phyloP scores from a whole-genome alignment of 2,329 filamentous ascomycete genomes.

The Lachnellula occidentalis region DNA sequence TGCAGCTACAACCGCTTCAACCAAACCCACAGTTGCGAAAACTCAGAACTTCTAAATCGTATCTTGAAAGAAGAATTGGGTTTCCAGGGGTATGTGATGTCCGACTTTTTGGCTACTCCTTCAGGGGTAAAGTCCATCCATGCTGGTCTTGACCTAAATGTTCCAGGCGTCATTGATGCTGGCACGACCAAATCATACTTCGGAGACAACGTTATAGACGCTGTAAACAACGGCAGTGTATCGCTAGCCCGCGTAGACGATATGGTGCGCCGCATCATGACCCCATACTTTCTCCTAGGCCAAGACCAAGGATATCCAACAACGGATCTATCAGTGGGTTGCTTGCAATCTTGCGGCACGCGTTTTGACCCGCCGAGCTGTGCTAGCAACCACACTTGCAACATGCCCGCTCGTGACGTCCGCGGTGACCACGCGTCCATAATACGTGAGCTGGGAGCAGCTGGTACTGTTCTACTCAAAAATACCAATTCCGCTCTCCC shows the following conservation, averaged over 20 bases:
- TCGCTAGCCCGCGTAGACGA: slow-evolving; percentile 62
- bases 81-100: slow-evolving; percentile 41
- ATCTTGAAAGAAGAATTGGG: slow-evolving; percentile 46
- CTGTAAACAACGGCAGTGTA: slow-evolving; percentile 60
- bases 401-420: slow-evolving; percentile 39
- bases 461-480: slow-evolving; percentile 65
- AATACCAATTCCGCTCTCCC: slow-evolving; percentile 52
- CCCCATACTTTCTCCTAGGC: slow-evolving; percentile 44
- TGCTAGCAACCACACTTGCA: not conserved
- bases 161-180: slow-evolving; percentile 33
- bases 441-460: slow-evolving; percentile 42
- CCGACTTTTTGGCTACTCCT: slow-evolving; percentile 39
- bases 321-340: slow-evolving; percentile 40
- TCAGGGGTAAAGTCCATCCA: slow-evolving; percentile 35
- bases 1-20: slow-evolving; percentile 64
- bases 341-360: slow-evolving; percentile 33
- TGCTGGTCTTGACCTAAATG: slow-evolving; percentile 41
- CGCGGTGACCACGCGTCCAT: slow-evolving; percentile 35
- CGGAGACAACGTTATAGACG: slow-evolving; percentile 32
- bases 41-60: slow-evolving; percentile 39
- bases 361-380: not conserved
- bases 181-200: slow-evolving; percentile 7
- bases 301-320: slow-evolving; percentile 43
- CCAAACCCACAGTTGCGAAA: slow-evolving; percentile 43
- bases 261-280: slow-evolving; percentile 58